Evolutionary conservation across 2,329 filamentous ascomycete genomes (phyloP).

Genomic region (Hypomyces rosellus): DNA sequence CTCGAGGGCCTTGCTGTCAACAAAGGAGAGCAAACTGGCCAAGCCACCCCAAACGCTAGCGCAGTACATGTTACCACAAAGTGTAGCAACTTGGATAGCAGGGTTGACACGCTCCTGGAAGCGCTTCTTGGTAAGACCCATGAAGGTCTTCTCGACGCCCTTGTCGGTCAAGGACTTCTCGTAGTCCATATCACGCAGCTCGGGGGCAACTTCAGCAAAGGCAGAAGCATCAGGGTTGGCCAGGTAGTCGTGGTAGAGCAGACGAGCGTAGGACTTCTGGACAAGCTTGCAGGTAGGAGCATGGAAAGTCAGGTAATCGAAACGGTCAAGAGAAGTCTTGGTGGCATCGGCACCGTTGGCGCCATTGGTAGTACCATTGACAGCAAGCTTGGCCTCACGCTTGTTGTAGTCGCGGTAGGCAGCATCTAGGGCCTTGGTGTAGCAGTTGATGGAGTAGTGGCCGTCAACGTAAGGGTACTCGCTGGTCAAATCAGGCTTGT

Average conservation of each 20-base stretch:
- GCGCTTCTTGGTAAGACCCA: constrained; percentile 76
- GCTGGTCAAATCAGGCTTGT: constrained; percentile 82
- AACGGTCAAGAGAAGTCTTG: constrained; percentile 68
- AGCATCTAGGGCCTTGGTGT: constrained; percentile 71
- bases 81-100: constrained; percentile 67
- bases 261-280: constrained; percentile 74
- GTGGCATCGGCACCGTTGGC: constrained; percentile 39
- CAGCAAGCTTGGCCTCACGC: constrained; percentile 57
- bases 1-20: constrained; percentile 55
- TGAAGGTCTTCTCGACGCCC: constrained; percentile 80
- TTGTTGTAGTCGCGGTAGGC: constrained; percentile 77
- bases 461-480: constrained; percentile 84
- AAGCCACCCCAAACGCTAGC: constrained; percentile 72
- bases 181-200: constrained; percentile 73
- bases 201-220: constrained; percentile 69
- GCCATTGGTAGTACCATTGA: constrained; percentile 47
- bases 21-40: constrained; percentile 60
- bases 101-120: constrained; percentile 73
- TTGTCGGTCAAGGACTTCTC: constrained; percentile 74
- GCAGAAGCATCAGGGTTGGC: constrained; percentile 58
- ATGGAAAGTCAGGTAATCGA: constrained; percentile 80
- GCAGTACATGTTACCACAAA: constrained; percentile 66
- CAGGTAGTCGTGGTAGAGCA: constrained; percentile 83
- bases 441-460: constrained; percentile 77
- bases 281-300: constrained; percentile 83